phyloP scores from a whole-genome alignment of 2,329 filamentous ascomycete genomes.

The Moelleriella libera region DNA sequence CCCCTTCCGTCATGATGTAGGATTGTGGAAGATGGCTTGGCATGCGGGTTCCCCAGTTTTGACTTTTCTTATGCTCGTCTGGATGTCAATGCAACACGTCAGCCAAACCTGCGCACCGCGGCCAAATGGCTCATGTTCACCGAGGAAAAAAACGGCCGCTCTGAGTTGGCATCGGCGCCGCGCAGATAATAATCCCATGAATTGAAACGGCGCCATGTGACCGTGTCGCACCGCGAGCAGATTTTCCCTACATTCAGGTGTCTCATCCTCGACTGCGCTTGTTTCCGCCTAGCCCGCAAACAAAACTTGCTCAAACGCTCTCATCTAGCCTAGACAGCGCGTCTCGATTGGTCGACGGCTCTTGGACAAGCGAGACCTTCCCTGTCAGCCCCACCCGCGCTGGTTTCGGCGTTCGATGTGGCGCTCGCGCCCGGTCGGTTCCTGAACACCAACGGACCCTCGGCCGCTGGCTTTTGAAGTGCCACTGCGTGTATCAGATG shows the following conservation, averaged over 20 bases:
- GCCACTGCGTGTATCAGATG: too few species aligned
- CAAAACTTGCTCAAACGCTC: slow-evolving; percentile 25
- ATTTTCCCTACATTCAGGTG: not conserved
- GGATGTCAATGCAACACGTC: not conserved
- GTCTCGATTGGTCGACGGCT: not conserved
- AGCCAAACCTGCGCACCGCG: not conserved
- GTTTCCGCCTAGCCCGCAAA: slow-evolving; percentile 2
- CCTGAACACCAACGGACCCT: too few species aligned
- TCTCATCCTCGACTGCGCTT: not conserved
- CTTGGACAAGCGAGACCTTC: not conserved
- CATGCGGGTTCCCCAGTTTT: not conserved
- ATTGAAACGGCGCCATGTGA: not conserved
- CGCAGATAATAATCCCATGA: not conserved
- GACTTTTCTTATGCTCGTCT: not conserved
- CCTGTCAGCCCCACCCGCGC: not conserved
- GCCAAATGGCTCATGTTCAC: too few species aligned
- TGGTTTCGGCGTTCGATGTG: not conserved
- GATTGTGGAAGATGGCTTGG: not conserved
- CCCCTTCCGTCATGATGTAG: not conserved
- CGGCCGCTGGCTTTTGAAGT: too few species aligned
- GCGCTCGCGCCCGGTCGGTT: too few species aligned
- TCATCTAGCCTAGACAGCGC: slow-evolving; percentile 8
- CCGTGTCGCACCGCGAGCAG: not conserved
- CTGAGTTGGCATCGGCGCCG: not conserved
- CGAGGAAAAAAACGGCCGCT: too few species aligned